Evolutionary conservation across 768 basidiomycete species (phyloP).

Genomic region (Suillus decipiens): DNA sequence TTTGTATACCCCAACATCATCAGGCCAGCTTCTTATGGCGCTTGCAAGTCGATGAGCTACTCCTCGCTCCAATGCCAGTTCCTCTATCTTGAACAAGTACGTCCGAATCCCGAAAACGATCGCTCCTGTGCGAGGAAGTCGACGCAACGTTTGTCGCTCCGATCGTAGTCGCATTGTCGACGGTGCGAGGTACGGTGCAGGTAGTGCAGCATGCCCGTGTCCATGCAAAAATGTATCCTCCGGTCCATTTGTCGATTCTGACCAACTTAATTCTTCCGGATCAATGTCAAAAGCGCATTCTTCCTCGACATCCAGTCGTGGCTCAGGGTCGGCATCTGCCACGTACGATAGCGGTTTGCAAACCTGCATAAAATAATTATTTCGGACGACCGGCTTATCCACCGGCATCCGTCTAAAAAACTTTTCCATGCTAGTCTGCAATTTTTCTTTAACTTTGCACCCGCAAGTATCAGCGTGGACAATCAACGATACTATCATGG

Average conservation of each 20-base stretch:
- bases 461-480: slow-evolving; percentile 10
- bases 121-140: slow-evolving; percentile 63
- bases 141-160: slow-evolving; percentile 67
- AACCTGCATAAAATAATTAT: slow-evolving; percentile 60
- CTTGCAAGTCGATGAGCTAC: slow-evolving; percentile 63
- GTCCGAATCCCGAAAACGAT: slow-evolving; percentile 72
- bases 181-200: slow-evolving; percentile 29
- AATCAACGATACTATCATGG: background rate
- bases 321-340: slow-evolving; percentile 14
- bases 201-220: slow-evolving; percentile 27
- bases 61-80: slow-evolving; percentile 54
- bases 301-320: slow-evolving; percentile 9
- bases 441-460: slow-evolving; percentile 54
- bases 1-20: slow-evolving; percentile 46
- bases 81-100: slow-evolving; percentile 56
- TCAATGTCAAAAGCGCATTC: slow-evolving; percentile 38
- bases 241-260: slow-evolving; percentile 50
- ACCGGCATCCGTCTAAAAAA: slow-evolving; percentile 69
- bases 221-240: slow-evolving; percentile 47
- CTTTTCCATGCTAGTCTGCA: slow-evolving; percentile 64
- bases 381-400: slow-evolving; percentile 69
- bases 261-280: slow-evolving; percentile 70
- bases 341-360: slow-evolving; percentile 28
- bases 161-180: slow-evolving; percentile 55
- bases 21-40: slow-evolving; percentile 66